Base-by-base conservation (phyloP, 176 grass and related monocot species). In the Musa acuminata region DNA sequence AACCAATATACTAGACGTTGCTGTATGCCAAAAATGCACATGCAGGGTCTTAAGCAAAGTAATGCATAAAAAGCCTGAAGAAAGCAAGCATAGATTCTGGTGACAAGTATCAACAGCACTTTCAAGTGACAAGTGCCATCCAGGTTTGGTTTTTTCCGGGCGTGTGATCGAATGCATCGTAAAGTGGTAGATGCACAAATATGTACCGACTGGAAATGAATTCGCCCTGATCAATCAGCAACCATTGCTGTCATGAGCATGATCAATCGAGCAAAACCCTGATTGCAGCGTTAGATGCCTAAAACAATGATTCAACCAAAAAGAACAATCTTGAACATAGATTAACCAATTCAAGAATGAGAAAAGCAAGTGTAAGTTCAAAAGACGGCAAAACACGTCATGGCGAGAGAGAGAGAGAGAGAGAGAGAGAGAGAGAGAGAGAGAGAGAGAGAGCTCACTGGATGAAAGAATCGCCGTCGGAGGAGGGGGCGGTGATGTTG, bases 391-490 rank as follows among this genome's bases (percentile, higher is more conserved):
- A 22, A 72, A 49, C 54, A n/a, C 59, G 64, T 55, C 23, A n/a
- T 51, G 19, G 3, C 23, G 57, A 19, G 23, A 5, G 57, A 23
- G 52, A 23, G 68, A 52, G 21, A 12, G 53, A 52, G 11, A 26
- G 21, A 35, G 22, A 22, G 22, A 22, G 22, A 22, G 22, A 22
- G 22, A 22, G 22, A 22, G 22, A 22, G 22, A 22, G 22, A 22
- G 22, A 22, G 22, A 22, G 22, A 22, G 22, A 22, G 22, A 22
- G 22, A 16, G 35, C 58, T 80, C 71, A 99, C 95, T 84, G 85
- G 78, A 99, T 87, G 84, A 89, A 94, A 53, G 95, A 98, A 8
- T 87, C 72, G 53, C 79, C 79, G 57, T 86, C 79, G 25, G 85
- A 83, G 19, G 85, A 75, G 50, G 83, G 90, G 49, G 85, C 81